Base-by-base conservation (phyloP, 805 yeast genomes). In the Ascoidea tarda region DNA sequence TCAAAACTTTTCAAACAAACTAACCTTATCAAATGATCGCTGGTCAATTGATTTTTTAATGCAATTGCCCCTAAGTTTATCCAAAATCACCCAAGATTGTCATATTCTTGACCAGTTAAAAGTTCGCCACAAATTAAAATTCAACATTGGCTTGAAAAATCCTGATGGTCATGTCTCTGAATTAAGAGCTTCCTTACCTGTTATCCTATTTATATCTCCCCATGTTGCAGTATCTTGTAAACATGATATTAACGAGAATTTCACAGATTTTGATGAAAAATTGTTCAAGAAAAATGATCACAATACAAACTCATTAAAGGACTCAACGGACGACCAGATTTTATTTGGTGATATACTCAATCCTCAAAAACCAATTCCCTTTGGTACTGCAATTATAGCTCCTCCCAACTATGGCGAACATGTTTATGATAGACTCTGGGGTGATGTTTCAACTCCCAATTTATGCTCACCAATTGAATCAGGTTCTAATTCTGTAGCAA, bases 81-180 rank as follows among this genome's bases (percentile, higher is more conserved):
- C 85, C 1, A 76, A 78, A 59, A 77, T 90, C 59, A 84, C 96
- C 1, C 99, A 90, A 67, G 98, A 93, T 66, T 86, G 91, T 62
- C 84, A 81, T 54, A 72, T 93, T 46, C 69, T 75, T 38, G 74
- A 75, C 32, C 78, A 81, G 62, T 74, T 88, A 54, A 87, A 87
- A 64, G 89, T 93, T 12, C 78, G 95, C 53, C 99, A 93, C 69
- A 90, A 89, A 67, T 68, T 93, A 53, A 84, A 87, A 61, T 87
- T 90, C 63, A 81, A 78, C 6, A 79, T 93, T 54, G 84, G 87
- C 1, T 72, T 93, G 57, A 67, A 79, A 46, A 91, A 93, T 63
- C 84, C 95, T 0, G 97, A 89, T 65, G 96, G 96, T 2, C 98
- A 91, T 63, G 81, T 84, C 2, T 87, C 96, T 0, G 97, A 90